phyloP scores from a whole-genome alignment of 345 rosid genomes.

The Eucalyptus albens region DNA sequence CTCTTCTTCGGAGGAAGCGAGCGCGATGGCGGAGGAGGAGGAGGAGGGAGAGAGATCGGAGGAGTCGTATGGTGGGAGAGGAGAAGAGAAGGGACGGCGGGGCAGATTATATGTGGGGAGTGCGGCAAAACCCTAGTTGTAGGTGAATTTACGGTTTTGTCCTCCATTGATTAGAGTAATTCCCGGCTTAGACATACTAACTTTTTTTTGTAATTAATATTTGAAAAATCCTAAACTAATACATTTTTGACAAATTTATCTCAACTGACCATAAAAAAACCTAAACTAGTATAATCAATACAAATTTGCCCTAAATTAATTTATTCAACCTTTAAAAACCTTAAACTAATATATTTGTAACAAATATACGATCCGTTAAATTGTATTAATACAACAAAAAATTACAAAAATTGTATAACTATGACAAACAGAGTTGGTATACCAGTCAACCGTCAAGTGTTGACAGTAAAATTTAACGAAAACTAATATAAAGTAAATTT shows the following conservation, averaged over 20 bases:
- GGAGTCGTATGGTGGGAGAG: neutral
- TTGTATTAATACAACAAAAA: too few species aligned
- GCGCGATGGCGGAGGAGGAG: too few species aligned
- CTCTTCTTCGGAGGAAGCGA: neutral
- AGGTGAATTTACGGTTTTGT: neutral
- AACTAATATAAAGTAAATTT: too few species aligned
- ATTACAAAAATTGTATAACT: too few species aligned
- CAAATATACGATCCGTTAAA: too few species aligned
- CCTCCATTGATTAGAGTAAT: neutral
- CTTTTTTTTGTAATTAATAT: too few species aligned
- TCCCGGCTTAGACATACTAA: neutral
- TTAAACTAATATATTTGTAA: too few species aligned
- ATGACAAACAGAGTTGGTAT: too few species aligned
- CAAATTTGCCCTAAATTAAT: too few species aligned
- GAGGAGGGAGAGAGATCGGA: neutral
- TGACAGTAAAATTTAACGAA: rapidly evolving
- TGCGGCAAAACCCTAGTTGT: neutral
- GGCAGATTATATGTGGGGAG: neutral
- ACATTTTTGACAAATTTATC: too few species aligned
- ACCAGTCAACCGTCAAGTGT: rapidly evolving
- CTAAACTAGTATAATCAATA: rapidly evolving
- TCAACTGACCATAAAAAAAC: rapidly evolving
- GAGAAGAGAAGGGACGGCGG: neutral
- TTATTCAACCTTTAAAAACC: too few species aligned
- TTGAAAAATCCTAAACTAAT: too few species aligned